phyloP scores from a whole-genome alignment of 2,329 filamentous ascomycete species.

The Nigrospora osmanthi region DNA sequence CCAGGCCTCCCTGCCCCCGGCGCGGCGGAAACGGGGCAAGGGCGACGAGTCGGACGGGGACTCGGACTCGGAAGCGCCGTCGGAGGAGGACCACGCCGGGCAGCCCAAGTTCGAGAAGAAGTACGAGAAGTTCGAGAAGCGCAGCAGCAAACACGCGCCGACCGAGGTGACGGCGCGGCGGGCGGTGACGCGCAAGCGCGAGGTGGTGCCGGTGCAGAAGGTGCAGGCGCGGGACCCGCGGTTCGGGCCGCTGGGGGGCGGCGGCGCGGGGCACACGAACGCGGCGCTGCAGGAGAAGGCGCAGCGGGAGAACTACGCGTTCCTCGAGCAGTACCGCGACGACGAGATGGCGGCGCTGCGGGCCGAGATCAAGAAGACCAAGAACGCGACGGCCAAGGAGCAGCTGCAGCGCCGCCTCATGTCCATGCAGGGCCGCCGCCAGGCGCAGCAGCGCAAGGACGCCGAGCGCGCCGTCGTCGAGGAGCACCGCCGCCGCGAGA shows the following conservation, averaged over 20 bases:
- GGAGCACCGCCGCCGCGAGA: slow-evolving; percentile 75
- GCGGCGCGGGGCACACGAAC: slow-evolving; percentile 24
- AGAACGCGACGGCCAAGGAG: slow-evolving; percentile 44
- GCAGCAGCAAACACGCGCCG: slow-evolving; percentile 82
- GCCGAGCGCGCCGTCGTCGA: slow-evolving; percentile 61
- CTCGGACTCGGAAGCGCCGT: slow-evolving; percentile 8
- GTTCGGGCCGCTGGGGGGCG: slow-evolving; percentile 62
- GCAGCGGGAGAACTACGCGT: slow-evolving; percentile 69
- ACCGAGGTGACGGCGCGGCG: slow-evolving; percentile 74
- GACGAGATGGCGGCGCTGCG: slow-evolving; percentile 74
- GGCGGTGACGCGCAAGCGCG: slow-evolving; percentile 73
- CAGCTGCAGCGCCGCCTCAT: slow-evolving; percentile 64
- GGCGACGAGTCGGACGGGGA: slow-evolving; percentile 18
- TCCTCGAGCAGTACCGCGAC: slow-evolving; percentile 78
- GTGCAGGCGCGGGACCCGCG: slow-evolving; percentile 69
- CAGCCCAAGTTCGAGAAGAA: slow-evolving; percentile 26
- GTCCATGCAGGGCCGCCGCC: slow-evolving; percentile 71
- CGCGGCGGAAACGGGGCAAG: slow-evolving; percentile 16
- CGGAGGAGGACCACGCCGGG: slow-evolving; percentile 29
- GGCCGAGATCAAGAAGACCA: slow-evolving; percentile 53
- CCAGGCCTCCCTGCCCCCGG: slow-evolving; percentile 56
- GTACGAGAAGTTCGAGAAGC: slow-evolving; percentile 23
- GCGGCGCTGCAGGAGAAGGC: slow-evolving; percentile 44
- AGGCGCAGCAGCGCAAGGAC: slow-evolving; percentile 62
- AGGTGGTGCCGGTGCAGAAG: slow-evolving; percentile 58